A percentile compares a stretch with the other conserved stretches of the same genome.
phyloP scores from a whole-genome alignment of 306 rosid species.

The Quercus glauca region DNA sequence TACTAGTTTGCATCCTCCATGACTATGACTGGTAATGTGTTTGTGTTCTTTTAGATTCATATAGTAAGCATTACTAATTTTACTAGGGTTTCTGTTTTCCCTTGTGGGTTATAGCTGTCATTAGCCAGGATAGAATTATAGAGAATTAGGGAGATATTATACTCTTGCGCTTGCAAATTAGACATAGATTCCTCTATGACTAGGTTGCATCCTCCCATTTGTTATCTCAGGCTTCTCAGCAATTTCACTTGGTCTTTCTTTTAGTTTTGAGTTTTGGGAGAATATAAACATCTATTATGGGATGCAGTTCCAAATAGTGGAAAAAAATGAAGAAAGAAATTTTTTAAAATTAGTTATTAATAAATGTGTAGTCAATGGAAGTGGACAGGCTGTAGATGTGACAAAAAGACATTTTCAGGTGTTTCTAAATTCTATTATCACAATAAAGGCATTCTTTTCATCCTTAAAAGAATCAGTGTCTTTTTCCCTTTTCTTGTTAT shows the following conservation, averaged over 20 bases:
- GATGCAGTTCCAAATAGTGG: background rate
- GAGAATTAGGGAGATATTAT: background rate
- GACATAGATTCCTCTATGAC: background rate
- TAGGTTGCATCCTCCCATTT: background rate
- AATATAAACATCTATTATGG: background rate
- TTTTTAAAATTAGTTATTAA: background rate
- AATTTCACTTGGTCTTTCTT: background rate
- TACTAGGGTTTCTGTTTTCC: background rate
- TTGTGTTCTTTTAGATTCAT: background rate
- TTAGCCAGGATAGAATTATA: background rate
- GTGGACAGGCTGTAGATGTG: background rate
- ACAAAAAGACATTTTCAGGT: background rate
- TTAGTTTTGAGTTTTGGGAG: background rate
- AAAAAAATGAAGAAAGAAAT: background rate
- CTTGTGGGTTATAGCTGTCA: background rate
- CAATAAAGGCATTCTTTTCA: background rate
- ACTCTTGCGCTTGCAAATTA: background rate
- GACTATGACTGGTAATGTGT: slow-evolving; percentile 80
- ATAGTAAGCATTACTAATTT: background rate
- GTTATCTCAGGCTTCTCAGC: background rate
- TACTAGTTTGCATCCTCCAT: background rate
- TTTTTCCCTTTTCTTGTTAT: background rate
- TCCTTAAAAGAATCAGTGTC: background rate
- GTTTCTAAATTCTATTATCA: background rate
- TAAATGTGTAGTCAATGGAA: background rate